Percentiles rank a stretch among this genome's conserved stretches.
phyloP scores from a whole-genome alignment of 2,329 filamentous ascomycete species.

The Ascochyta viciae-villosae region DNA sequence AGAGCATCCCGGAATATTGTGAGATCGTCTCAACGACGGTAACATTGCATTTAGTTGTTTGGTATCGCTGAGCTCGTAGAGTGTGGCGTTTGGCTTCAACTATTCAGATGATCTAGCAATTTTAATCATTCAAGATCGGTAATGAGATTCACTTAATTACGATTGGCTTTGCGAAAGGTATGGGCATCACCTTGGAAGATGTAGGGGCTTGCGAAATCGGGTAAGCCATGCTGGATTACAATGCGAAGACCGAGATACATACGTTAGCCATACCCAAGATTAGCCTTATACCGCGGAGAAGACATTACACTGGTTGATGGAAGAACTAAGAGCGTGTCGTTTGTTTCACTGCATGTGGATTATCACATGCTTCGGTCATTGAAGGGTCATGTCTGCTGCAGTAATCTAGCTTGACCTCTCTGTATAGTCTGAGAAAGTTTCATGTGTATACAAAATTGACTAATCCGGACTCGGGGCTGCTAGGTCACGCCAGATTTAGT shows the following conservation, averaged over 20 bases:
- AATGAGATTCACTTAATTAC: too few relatives aligned
- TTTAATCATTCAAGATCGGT: too few relatives aligned
- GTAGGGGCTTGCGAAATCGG: background rate
- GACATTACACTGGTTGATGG: background rate
- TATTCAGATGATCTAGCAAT: too few relatives aligned
- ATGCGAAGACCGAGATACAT: background rate
- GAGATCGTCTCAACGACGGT: background rate
- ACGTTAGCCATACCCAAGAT: background rate
- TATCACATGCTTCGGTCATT: background rate
- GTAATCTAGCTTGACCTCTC: background rate
- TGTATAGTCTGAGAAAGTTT: background rate
- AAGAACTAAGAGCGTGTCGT: background rate
- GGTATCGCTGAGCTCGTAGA: background rate
- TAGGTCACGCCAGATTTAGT: background rate
- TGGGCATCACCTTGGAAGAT: background rate
- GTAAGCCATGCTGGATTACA: background rate
- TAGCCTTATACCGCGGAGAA: slow-evolving; percentile 37
- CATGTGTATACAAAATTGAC: background rate
- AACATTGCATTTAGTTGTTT: background rate
- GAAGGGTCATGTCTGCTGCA: background rate
- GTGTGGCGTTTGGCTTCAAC: background rate
- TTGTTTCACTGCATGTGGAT: background rate
- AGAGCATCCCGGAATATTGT: background rate
- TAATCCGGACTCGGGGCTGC: background rate
- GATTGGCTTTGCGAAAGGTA: too few relatives aligned